Conservation (phyloP, 2,329 filamentous ascomycete species). For the Monosporascus sp. region DNA sequence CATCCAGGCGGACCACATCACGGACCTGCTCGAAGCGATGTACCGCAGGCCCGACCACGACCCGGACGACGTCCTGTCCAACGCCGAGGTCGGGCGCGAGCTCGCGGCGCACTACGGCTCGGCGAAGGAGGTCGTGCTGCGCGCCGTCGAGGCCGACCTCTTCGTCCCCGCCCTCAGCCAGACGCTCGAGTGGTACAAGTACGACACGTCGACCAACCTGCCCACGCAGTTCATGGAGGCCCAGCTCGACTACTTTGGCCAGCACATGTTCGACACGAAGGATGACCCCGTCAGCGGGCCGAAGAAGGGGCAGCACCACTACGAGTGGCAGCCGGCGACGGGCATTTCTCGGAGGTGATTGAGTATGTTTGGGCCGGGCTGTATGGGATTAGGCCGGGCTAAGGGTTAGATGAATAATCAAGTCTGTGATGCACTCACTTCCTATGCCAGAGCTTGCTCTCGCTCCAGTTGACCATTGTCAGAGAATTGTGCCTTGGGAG, state of each 20-base stretch:
- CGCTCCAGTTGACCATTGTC: too few species aligned
- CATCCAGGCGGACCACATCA: slow-evolving; percentile 62
- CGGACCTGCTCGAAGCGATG: slow-evolving; percentile 49
- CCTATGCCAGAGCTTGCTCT: too few species aligned
- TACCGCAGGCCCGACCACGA: slow-evolving; percentile 32
- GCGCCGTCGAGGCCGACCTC: slow-evolving; percentile 50
- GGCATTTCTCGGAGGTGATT: background rate
- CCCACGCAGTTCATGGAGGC: slow-evolving; percentile 68
- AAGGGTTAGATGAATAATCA: too few species aligned
- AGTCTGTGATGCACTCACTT: too few species aligned
- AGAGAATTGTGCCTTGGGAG: too few species aligned
- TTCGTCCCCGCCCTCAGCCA: slow-evolving; percentile 56
- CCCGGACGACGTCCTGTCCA: slow-evolving; percentile 38
- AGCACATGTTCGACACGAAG: slow-evolving; percentile 59
- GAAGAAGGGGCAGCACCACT: slow-evolving; percentile 55
- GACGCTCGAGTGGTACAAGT: slow-evolving; percentile 64
- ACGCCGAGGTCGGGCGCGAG: slow-evolving; percentile 45
- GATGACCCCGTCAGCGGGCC: slow-evolving; percentile 46
- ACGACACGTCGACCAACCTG: slow-evolving; percentile 51
- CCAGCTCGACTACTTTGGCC: slow-evolving; percentile 66
- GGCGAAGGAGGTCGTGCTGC: slow-evolving; percentile 52
- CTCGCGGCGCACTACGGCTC: slow-evolving; percentile 44
- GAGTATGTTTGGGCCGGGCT: background rate
- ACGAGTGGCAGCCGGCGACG: slow-evolving; percentile 51
- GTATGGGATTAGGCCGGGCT: background rate